Conservation (phyloP, 2,329 filamentous ascomycete genomes). For the Ceratocystis albifundus region DNA sequence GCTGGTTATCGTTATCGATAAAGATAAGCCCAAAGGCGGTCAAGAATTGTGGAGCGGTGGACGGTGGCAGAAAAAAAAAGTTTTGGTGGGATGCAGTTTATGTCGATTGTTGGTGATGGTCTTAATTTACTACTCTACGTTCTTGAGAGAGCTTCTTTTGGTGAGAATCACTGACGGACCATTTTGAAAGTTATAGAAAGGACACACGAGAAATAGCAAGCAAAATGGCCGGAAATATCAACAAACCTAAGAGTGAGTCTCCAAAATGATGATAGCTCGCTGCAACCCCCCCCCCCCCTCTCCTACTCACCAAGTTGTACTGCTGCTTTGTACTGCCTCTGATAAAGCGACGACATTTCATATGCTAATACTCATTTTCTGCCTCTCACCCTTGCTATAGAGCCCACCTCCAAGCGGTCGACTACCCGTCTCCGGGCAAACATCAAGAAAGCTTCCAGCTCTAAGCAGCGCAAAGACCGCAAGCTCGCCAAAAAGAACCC, state of each 20-base stretch:
- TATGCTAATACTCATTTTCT: neutral
- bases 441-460: constrained; percentile 81
- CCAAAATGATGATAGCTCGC: too few relatives aligned
- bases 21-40: constrained; percentile 9
- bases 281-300: neutral
- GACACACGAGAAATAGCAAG: constrained; percentile 5
- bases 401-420: constrained; percentile 88
- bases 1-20: neutral
- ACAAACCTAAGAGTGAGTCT: constrained; percentile 43
- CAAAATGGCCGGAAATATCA: constrained; percentile 44
- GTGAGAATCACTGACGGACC: neutral
- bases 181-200: neutral
- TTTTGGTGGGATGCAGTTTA: constrained; percentile 18
- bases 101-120: constrained; percentile 7
- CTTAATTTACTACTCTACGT: neutral
- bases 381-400: constrained; percentile 35
- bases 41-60: constrained; percentile 15
- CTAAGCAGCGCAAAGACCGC: constrained; percentile 81
- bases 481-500: constrained; percentile 94
- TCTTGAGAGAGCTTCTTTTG: neutral
- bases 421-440: constrained; percentile 85
- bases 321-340: neutral
- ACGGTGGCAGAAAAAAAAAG: constrained; percentile 24
- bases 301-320: neutral
- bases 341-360: neutral